phyloP scores from a whole-genome alignment of 129 eudicot species.

The Flaveria bidentis region DNA sequence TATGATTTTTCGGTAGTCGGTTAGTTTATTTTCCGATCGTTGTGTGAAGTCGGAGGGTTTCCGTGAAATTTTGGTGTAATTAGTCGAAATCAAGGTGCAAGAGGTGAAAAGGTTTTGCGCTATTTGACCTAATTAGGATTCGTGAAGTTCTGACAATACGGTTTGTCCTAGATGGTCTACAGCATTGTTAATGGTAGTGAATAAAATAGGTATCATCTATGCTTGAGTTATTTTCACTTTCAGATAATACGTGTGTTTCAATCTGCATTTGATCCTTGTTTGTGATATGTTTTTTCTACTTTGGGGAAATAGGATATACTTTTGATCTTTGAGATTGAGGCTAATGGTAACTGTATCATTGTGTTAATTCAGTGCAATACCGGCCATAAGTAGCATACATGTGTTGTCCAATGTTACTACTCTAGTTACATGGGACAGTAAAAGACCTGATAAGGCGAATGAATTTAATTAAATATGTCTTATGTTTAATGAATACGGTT shows the following conservation, averaged over 20 bases:
- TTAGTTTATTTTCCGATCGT: not conserved
- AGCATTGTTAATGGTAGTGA: slow-evolving; percentile 8
- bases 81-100: slow-evolving; percentile 18
- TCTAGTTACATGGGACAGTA: slow-evolving; percentile 1
- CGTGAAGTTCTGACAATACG: not conserved
- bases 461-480: slow-evolving; percentile 4
- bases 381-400: not conserved
- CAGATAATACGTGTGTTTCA: slow-evolving; percentile 1
- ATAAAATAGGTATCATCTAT: slow-evolving; percentile 7
- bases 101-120: slow-evolving; percentile 17
- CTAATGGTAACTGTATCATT: not conserved
- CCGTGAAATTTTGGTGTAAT: not conserved
- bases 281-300: not conserved
- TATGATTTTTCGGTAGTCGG: not conserved
- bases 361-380: not conserved
- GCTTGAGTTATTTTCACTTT: not conserved
- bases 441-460: slow-evolving; percentile 1
- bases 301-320: not conserved
- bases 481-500: not conserved
- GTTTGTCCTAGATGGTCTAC: slow-evolving; percentile 17
- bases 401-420: not conserved
- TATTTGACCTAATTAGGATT: slow-evolving; percentile 28
- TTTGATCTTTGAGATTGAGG: not conserved
- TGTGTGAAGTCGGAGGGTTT: not conserved
- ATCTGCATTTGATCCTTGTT: slow-evolving; percentile 11